These are phyloP conservation scores for Kluyveromyces lactis DNA, from an alignment of 805 yeast genomes.

Conservation along the genomic window DNA sequence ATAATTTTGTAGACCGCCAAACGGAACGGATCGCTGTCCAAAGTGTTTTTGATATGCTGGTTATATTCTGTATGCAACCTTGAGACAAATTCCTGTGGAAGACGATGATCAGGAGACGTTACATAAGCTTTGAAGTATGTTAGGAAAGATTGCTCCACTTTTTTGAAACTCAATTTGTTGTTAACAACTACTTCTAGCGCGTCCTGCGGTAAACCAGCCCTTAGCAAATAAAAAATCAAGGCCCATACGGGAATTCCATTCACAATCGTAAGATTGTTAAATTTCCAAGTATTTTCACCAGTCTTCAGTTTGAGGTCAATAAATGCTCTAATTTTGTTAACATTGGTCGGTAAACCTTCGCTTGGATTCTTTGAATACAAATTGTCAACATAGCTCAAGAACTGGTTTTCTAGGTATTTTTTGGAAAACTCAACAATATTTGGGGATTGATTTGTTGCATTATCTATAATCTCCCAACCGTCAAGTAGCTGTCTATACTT, in stretches of 20 bases:
- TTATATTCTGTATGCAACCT: slow-evolving; percentile 73
- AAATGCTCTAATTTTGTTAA: slow-evolving; percentile 63
- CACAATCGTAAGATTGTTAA: slow-evolving; percentile 50
- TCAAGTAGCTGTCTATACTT: slow-evolving; percentile 67
- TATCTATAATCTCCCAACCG: slow-evolving; percentile 58
- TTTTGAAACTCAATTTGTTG: slow-evolving; percentile 66
- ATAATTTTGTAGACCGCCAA: slow-evolving; percentile 84
- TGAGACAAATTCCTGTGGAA: slow-evolving; percentile 61
- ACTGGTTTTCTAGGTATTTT: slow-evolving; percentile 64
- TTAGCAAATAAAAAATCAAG: slow-evolving; percentile 66
- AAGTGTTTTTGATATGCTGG: slow-evolving; percentile 64
- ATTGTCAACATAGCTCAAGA: slow-evolving; percentile 62
- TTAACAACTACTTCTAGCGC: slow-evolving; percentile 61
- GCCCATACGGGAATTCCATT: slow-evolving; percentile 96
- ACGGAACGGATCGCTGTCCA: slow-evolving; percentile 77
- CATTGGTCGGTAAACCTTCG: slow-evolving; percentile 64
- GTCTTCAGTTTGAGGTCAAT: slow-evolving; percentile 39
- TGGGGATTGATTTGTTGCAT: slow-evolving; percentile 25
- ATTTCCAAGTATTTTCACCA: slow-evolving; percentile 40
- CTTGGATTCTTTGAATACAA: slow-evolving; percentile 48
- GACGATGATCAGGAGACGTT: slow-evolving; percentile 41
- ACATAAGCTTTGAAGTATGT: slow-evolving; percentile 66
- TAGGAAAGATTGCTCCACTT: slow-evolving; percentile 79
- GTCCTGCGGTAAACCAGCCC: slow-evolving; percentile 76
- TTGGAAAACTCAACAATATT: slow-evolving; percentile 48